These are phyloP conservation scores for Zygoascus biomembranicola DNA, from an alignment of 805 yeast species.

Conservation along the genomic window DNA sequence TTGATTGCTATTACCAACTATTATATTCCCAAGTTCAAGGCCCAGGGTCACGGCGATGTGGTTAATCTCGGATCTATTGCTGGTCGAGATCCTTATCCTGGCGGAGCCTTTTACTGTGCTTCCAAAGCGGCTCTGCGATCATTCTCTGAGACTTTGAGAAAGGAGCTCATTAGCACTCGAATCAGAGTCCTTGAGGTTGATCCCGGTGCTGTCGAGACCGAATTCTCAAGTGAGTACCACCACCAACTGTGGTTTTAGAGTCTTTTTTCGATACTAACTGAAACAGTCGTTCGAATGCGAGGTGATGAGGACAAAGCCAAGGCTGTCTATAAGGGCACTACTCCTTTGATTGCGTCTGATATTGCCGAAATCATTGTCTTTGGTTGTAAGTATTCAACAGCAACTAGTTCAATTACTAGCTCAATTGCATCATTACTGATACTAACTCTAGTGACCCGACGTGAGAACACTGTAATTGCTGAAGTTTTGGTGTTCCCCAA, in stretches of 20 bases:
- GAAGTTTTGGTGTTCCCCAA: conserved; percentile 78
- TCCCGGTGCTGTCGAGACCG: conserved; percentile 77
- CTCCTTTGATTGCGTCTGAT: conserved; percentile 64
- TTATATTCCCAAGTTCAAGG: conserved; percentile 60
- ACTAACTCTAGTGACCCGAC: conserved; percentile 39
- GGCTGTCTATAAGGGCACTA: conserved; percentile 56
- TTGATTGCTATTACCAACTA: conserved; percentile 78
- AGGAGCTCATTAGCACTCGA: conserved; percentile 63
- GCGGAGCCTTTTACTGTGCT: conserved; percentile 65
- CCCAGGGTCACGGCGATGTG: conserved; percentile 54
- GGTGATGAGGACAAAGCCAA: conserved; percentile 57
- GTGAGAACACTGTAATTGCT: conserved; percentile 65
- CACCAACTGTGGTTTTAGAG: not conserved
- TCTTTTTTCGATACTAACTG: conserved; percentile 2
- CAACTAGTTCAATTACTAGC: not conserved
- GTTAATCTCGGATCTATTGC: conserved; percentile 64
- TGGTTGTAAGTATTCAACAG: conserved; percentile 24
- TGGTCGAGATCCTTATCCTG: conserved; percentile 62
- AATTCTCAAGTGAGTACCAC: conserved; percentile 40
- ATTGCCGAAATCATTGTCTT: conserved; percentile 69
- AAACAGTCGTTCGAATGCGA: conserved; percentile 42
- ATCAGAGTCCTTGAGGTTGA: conserved; percentile 66
- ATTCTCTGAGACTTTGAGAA: conserved; percentile 55
- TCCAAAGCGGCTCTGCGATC: conserved; percentile 55
- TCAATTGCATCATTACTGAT: not conserved